Conservation (phyloP, 495 filamentous ascomycete species). For the Aeminium ludgeri region DNA sequence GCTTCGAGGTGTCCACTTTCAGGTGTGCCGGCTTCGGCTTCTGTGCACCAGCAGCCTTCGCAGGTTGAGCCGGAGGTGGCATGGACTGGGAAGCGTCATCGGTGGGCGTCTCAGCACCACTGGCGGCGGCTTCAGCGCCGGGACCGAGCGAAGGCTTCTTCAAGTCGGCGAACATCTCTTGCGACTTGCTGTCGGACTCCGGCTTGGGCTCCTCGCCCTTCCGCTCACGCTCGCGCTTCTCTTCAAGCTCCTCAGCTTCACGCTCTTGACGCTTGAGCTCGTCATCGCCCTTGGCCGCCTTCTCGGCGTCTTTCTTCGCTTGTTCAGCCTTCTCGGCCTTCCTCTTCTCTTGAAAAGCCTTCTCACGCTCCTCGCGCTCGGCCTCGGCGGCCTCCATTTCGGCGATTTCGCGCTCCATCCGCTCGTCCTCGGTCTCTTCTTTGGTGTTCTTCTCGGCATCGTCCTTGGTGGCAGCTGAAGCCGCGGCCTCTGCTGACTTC, state of each 20-base stretch:
- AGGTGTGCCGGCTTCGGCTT: conserved; percentile 63
- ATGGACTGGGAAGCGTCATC: conserved; percentile 18
- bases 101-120: conserved; percentile 34
- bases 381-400: conserved; percentile 26
- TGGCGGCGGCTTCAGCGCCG: conserved; percentile 28
- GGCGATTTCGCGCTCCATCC: conserved; percentile 25
- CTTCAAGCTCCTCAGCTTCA: conserved; percentile 28
- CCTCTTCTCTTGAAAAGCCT: conserved; percentile 23
- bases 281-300: conserved; percentile 20
- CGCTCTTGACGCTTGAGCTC: conserved; percentile 24
- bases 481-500: conserved; percentile 16
- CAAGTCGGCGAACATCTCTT: conserved; percentile 34
- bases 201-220: conserved; percentile 14
- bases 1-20: conserved; percentile 66
- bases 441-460: conserved; percentile 7
- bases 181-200: conserved; percentile 22
- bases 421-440: conserved; percentile 23
- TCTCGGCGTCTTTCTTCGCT: conserved; percentile 18
- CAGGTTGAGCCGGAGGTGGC: conserved; percentile 23
- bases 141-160: conserved; percentile 39
- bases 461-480: conserved; percentile 6
- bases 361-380: conserved; percentile 26
- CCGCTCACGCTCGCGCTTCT: conserved; percentile 17
- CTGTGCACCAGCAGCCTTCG: conserved; percentile 28
- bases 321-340: conserved; percentile 21